These are phyloP conservation scores for Verticillium isaacii DNA, from an alignment of 2,329 filamentous ascomycete genomes.

Conservation along the genomic window DNA sequence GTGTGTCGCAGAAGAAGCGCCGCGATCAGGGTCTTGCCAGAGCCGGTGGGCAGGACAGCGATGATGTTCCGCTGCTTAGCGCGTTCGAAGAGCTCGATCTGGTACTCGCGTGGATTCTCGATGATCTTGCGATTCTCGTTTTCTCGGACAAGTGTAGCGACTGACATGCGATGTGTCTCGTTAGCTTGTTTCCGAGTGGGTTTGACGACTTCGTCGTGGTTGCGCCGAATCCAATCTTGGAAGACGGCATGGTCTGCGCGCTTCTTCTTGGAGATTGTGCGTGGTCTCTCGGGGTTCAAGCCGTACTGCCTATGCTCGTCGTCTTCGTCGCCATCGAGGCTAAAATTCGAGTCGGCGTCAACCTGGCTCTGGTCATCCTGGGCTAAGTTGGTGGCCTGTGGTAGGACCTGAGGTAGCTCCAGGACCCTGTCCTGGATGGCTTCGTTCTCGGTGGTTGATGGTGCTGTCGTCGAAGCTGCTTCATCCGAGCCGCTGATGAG, in stretches of 20 bases:
- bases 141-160: constrained; percentile 25
- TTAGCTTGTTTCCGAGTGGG: constrained; percentile 16
- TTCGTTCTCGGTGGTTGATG: not conserved
- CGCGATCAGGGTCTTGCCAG: constrained; percentile 95
- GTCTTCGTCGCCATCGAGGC: not conserved
- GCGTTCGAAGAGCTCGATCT: constrained; percentile 83
- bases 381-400: not conserved
- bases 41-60: constrained; percentile 90
- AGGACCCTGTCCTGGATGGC: not conserved
- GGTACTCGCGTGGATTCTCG: constrained; percentile 79
- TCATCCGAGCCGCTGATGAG: too few species aligned
- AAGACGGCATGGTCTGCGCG: constrained; percentile 46
- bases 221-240: constrained; percentile 33
- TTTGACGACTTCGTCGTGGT: constrained; percentile 29
- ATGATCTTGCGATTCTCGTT: constrained; percentile 54
- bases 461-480: not conserved
- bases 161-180: constrained; percentile 23
- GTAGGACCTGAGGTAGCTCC: not conserved
- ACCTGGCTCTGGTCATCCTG: not conserved
- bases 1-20: constrained; percentile 75
- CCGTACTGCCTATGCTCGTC: constrained; percentile 20
- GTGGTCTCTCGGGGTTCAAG: constrained; percentile 24
- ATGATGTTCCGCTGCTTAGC: constrained; percentile 85
- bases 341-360: not conserved
- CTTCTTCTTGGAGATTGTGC: constrained; percentile 40